Base-by-base conservation (phyloP, 2,329 filamentous ascomycete species). In the Botrytis medusae region DNA sequence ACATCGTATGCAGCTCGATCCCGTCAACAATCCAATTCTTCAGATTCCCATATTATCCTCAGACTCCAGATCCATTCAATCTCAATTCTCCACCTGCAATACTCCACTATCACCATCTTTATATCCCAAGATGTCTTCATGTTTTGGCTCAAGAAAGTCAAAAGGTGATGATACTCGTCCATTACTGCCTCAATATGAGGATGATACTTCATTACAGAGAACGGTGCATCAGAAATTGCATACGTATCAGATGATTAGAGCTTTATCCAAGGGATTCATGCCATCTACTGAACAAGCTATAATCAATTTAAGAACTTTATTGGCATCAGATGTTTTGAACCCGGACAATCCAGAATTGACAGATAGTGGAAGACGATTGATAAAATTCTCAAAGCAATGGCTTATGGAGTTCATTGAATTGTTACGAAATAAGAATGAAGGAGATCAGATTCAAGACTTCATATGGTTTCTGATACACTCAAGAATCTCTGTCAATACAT, bases 391-490 rank as follows among this genome's bases (percentile, higher is more conserved):
- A 67, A 93, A 92, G 80, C 86, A 91, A 77, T 95, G 90, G 88
- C 84, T 98, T 12, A 87, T 90, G 73, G 87, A 95, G 73, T 90
- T 97, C 81, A 95, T 97, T 78, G 89, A 93, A n/a, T 83, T 97
- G 9, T 81, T 98, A 63, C 86, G 89, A 72, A 87, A 94, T 82
- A 98, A 98, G 84, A 98, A 98, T 81, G 85, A 86, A 75, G 83
- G 89, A 25, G 94, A 98, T 82, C 92, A 97, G 81, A 89, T 98
- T 29, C 95, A 98, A 81, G 93, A 98, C 79, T 93, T 98, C 76
- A 86, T 97, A 57, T 98, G 94, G 94, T 94, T 91, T 78, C 82
- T 97, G 64, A 85, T 90, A 75, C 92, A 93, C 80, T 91, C 93
- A n/a, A 88, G 88, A 48, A 84, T 96, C 9, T 88, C 88, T 1